Percentiles rank a stretch among this genome's conserved stretches.
Conservation (phyloP, 225 moss, liverwort and hornwort genomes). For the Antitrichia curtipendula region DNA sequence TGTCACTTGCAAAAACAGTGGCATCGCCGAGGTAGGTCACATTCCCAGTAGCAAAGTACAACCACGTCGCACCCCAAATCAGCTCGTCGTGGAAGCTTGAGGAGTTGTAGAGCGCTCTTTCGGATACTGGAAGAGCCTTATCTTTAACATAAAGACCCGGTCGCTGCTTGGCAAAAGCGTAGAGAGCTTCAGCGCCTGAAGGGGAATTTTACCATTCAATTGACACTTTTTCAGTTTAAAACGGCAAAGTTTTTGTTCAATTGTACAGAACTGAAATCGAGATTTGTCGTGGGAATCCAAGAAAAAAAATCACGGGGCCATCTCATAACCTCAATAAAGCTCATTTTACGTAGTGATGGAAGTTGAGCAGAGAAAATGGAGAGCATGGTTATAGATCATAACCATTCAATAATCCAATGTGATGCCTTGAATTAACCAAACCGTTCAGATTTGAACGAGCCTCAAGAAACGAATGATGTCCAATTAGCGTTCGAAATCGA, state of each 20-base stretch:
- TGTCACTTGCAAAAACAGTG: slow-evolving; percentile 17
- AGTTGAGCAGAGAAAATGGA: neutral
- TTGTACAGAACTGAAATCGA: neutral
- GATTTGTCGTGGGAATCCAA: neutral
- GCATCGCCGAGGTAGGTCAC: slow-evolving; percentile 37
- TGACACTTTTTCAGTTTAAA: neutral
- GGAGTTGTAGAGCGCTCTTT: slow-evolving; percentile 51
- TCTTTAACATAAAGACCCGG: neutral
- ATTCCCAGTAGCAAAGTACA: slow-evolving; percentile 82
- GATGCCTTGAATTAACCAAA: neutral
- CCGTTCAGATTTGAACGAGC: neutral
- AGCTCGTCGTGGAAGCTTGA: slow-evolving; percentile 47
- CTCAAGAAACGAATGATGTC: neutral
- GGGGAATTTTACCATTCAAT: too few relatives aligned
- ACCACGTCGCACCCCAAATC: slow-evolving; percentile 71
- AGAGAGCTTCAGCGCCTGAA: slow-evolving; percentile 33
- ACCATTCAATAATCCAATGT: neutral
- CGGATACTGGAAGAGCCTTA: neutral
- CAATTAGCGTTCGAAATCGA: too few relatives aligned
- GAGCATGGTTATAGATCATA: neutral
- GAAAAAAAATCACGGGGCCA: neutral
- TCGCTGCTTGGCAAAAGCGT: slow-evolving; percentile 23
- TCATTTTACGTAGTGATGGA: neutral
- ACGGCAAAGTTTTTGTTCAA: too few relatives aligned
- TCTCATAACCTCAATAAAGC: neutral